These are phyloP conservation scores for Colletotrichum sp. DNA, from an alignment of 2,329 filamentous ascomycete genomes.

Conservation along the genomic window DNA sequence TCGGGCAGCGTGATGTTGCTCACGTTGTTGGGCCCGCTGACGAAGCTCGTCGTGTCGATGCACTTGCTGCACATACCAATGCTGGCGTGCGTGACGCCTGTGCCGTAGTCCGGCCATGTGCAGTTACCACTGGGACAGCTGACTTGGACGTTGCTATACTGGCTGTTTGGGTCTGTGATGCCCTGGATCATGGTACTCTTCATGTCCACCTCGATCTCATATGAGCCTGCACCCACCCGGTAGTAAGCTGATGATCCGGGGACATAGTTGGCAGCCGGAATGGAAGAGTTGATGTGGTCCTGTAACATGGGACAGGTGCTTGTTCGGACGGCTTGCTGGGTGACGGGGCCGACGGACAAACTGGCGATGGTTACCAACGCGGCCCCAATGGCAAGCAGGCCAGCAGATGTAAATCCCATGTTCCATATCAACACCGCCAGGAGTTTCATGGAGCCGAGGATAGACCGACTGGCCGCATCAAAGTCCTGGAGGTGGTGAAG, in stretches of 20 bases:
- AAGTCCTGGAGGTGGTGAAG: slow-evolving; percentile 33
- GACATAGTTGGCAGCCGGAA: slow-evolving; percentile 13
- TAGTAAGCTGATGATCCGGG: slow-evolving; percentile 23
- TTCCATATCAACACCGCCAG: slow-evolving; percentile 10
- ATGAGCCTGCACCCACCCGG: slow-evolving; percentile 23
- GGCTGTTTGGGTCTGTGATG: slow-evolving; percentile 27
- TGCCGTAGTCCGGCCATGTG: slow-evolving; percentile 10
- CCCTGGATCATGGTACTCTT: slow-evolving; percentile 34
- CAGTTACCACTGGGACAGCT: slow-evolving; percentile 5
- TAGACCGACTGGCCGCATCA: slow-evolving; percentile 32
- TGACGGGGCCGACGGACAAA: slow-evolving; percentile 32
- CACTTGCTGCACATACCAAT: slow-evolving; percentile 14
- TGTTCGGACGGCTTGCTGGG: slow-evolving; percentile 32
- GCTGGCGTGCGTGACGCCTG: slow-evolving; percentile 5
- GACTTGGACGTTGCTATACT: slow-evolving; percentile 21
- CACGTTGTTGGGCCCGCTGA: background rate
- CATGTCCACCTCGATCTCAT: slow-evolving; percentile 31
- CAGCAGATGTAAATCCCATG: slow-evolving; percentile 5
- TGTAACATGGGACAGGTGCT: slow-evolving; percentile 10
- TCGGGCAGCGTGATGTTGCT: slow-evolving; percentile 12
- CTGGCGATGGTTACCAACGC: slow-evolving; percentile 30
- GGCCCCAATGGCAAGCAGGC: slow-evolving; percentile 21
- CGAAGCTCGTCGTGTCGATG: slow-evolving; percentile 8
- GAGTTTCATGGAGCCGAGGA: slow-evolving; percentile 30
- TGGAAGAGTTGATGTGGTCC: background rate